phyloP scores from a whole-genome alignment of 805 yeast genomes.

The Brettanomyces sp. region DNA sequence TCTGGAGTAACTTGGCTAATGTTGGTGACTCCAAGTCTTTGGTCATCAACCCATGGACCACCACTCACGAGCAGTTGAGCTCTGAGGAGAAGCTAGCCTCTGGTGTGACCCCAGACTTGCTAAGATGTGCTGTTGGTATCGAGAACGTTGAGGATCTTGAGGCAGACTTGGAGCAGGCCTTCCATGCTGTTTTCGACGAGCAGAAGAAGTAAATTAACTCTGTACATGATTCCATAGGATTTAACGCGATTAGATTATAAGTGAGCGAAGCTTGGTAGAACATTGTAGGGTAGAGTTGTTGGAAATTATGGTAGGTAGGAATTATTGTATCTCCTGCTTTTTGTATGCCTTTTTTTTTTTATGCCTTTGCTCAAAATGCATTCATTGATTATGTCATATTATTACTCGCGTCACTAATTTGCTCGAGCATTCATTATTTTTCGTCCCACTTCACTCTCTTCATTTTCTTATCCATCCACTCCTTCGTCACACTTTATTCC shows the following conservation, averaged over 20 bases:
- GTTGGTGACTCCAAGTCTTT: constrained; percentile 95
- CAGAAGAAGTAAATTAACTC: background rate
- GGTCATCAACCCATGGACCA: constrained; percentile 91
- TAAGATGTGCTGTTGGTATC: constrained; percentile 85
- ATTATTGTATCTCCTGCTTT: too few species aligned
- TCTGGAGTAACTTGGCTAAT: constrained; percentile 90
- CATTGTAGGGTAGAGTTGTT: too few species aligned
- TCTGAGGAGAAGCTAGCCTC: constrained; percentile 73
- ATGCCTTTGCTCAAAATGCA: too few species aligned
- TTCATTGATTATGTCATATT: too few species aligned
- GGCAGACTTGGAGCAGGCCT: constrained; percentile 81
- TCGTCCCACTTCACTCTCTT: background rate
- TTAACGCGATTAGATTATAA: background rate
- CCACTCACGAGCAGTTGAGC: constrained; percentile 87
- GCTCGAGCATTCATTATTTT: background rate
- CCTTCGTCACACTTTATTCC: too few species aligned
- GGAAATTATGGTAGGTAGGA: too few species aligned
- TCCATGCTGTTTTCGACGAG: constrained; percentile 44
- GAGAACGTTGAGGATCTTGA: constrained; percentile 88
- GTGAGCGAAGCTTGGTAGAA: background rate
- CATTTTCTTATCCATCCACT: background rate
- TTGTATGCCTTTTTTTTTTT: too few species aligned
- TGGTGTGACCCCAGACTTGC: constrained; percentile 83
- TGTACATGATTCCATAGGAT: background rate
- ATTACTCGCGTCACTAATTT: too few species aligned